phyloP scores from a whole-genome alignment of 2,329 filamentous ascomycete genomes.

The Mariannaea sp. region DNA sequence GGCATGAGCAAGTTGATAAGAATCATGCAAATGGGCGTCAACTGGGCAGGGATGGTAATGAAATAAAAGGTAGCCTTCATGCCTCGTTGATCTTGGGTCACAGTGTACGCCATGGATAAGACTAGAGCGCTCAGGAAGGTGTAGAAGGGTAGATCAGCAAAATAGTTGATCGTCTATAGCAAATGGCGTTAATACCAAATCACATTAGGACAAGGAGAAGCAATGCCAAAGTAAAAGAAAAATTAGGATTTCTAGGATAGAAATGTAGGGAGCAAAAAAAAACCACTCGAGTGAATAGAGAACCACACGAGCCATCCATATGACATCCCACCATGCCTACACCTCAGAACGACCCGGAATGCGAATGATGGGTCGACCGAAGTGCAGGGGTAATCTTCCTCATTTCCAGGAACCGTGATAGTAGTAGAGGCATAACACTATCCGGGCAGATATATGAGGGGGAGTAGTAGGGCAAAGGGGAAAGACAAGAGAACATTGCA shows the following conservation, averaged over 20 bases:
- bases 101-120: slow-evolving; percentile 82
- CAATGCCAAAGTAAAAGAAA: slow-evolving; percentile 27
- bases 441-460: slow-evolving; percentile 78
- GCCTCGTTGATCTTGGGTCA: slow-evolving; percentile 82
- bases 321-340: slow-evolving; percentile 77
- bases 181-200: slow-evolving; percentile 33
- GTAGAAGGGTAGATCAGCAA: slow-evolving; percentile 39
- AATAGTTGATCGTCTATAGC: slow-evolving; percentile 42
- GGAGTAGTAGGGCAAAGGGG: slow-evolving; percentile 31
- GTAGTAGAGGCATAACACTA: slow-evolving; percentile 67
- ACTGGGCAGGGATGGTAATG: slow-evolving; percentile 80
- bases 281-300: slow-evolving; percentile 63
- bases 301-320: slow-evolving; percentile 70
- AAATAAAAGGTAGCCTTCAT: slow-evolving; percentile 79
- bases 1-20: slow-evolving; percentile 71
- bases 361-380: slow-evolving; percentile 68
- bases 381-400: slow-evolving; percentile 79
- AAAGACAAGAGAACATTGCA: slow-evolving; percentile 21
- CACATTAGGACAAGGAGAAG: slow-evolving; percentile 7
- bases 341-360: slow-evolving; percentile 66
- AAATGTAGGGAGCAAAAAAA: slow-evolving; percentile 67
- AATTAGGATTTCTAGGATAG: slow-evolving; percentile 22
- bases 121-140: slow-evolving; percentile 69
- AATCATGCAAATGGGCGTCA: slow-evolving; percentile 81
- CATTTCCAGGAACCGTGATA: slow-evolving; percentile 84